phyloP scores from a whole-genome alignment of 2,329 filamentous ascomycete genomes.

The Ceratocystis albifundus region DNA sequence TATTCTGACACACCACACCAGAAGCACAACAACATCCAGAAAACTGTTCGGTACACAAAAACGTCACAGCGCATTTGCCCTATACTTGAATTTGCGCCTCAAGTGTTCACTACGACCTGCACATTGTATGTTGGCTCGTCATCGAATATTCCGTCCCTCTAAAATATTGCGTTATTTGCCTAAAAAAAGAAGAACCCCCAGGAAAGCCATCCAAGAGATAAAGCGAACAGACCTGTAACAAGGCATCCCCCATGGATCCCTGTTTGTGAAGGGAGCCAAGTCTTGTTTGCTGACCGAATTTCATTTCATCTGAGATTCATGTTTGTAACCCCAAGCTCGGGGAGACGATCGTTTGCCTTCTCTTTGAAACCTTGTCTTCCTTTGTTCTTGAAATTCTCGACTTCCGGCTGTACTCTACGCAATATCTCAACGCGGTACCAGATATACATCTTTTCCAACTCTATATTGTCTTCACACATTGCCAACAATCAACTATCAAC shows the following conservation, averaged over 20 bases:
- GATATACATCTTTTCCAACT: neutral
- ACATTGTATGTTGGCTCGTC: too few relatives aligned
- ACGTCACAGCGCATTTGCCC: conserved; percentile 3
- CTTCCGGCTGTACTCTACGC: neutral
- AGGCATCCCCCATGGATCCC: conserved; percentile 13
- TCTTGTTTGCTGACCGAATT: conserved; percentile 20
- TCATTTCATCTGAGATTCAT: conserved; percentile 23
- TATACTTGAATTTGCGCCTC: neutral
- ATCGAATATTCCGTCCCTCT: neutral
- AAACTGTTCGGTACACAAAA: neutral
- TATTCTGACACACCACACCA: neutral
- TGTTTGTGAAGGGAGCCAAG: conserved; percentile 18
- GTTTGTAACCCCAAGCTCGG: conserved; percentile 14
- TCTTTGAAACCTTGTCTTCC: conserved; percentile 3
- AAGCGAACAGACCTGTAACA: conserved; percentile 2
- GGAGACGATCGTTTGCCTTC: neutral
- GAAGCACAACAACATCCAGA: neutral
- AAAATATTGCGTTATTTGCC: neutral
- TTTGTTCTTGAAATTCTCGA: conserved; percentile 1
- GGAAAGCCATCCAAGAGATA: neutral
- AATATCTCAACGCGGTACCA: neutral
- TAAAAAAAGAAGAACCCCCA: neutral
- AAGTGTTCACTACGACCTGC: too few relatives aligned
- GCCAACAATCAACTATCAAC: neutral
- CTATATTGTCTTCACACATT: neutral